Evolutionary conservation across 2,329 filamentous ascomycete genomes (phyloP).

Genomic region (Epichloe bromicola): DNA sequence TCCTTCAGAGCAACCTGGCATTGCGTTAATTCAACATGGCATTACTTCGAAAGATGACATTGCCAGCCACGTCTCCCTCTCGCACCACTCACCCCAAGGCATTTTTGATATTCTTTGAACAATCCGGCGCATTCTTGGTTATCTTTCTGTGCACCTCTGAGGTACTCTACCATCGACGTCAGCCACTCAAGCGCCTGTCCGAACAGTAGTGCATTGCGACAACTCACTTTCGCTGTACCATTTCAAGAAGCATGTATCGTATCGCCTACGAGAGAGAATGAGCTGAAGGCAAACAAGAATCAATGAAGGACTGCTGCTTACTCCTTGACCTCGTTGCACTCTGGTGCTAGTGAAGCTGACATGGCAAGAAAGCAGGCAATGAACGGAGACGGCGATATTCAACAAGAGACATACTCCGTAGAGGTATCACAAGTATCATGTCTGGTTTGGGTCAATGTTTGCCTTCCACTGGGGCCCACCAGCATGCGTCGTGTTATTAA

Average conservation of each 20-base stretch:
- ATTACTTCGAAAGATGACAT: background rate
- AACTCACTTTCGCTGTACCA: slow-evolving; percentile 96
- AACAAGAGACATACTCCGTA: too few species aligned
- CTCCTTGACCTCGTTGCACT: slow-evolving; percentile 96
- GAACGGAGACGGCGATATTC: background rate
- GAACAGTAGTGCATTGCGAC: background rate
- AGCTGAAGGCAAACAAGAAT: background rate
- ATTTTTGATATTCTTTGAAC: slow-evolving; percentile 81
- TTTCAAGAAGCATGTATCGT: slow-evolving; percentile 95
- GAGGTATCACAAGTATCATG: background rate
- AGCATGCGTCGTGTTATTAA: too few species aligned
- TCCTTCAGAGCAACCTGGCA: slow-evolving; percentile 70
- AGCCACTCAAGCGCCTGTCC: background rate
- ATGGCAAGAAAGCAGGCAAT: slow-evolving; percentile 23
- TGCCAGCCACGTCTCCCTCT: background rate
- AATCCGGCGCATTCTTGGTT: slow-evolving; percentile 75
- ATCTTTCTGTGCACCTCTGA: slow-evolving; percentile 68
- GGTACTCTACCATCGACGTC: slow-evolving; percentile 52
- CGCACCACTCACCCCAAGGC: slow-evolving; percentile 51
- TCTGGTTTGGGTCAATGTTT: too few species aligned
- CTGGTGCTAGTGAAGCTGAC: slow-evolving; percentile 88
- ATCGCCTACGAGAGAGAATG: slow-evolving; percentile 39
- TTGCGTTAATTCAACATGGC: background rate
- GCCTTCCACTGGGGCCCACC: too few species aligned
- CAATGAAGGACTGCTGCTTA: slow-evolving; percentile 29